Conservation (phyloP, 140 eudicot genomes). For the Bidens hawaiensis region DNA sequence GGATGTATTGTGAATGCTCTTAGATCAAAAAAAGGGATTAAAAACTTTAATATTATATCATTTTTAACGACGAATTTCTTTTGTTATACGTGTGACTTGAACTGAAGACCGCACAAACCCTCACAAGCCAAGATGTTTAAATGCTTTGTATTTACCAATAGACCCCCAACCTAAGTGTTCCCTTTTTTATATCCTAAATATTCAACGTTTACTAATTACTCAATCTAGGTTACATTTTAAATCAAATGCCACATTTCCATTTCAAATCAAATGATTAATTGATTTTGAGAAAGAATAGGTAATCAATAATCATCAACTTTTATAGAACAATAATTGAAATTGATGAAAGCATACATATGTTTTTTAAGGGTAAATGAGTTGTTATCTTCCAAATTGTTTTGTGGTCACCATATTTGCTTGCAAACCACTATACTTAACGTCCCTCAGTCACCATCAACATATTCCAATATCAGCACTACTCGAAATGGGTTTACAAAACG, state of each 20-base stretch:
- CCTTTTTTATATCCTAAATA: too few relatives aligned
- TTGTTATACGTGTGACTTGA: too few relatives aligned
- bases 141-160: too few relatives aligned
- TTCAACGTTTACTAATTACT: neutral
- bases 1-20: too few relatives aligned
- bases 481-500: neutral
- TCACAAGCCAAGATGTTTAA: too few relatives aligned
- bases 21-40: too few relatives aligned
- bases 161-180: too few relatives aligned
- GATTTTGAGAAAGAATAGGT: neutral
- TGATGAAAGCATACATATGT: neutral
- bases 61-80: too few relatives aligned
- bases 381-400: conserved; percentile 1
- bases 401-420: conserved; percentile 10
- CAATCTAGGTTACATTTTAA: neutral
- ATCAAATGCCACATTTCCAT: neutral
- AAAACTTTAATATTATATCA: too few relatives aligned
- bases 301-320: neutral
- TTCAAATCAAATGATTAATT: neutral
- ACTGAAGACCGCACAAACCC: too few relatives aligned
- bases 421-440: conserved; percentile 8
- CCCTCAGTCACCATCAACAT: conserved; percentile 11
- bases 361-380: neutral
- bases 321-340: neutral
- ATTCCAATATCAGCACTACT: neutral